phyloP scores from a whole-genome alignment of 2,329 filamentous ascomycete genomes.

The Rhytidhysteron rufulum region DNA sequence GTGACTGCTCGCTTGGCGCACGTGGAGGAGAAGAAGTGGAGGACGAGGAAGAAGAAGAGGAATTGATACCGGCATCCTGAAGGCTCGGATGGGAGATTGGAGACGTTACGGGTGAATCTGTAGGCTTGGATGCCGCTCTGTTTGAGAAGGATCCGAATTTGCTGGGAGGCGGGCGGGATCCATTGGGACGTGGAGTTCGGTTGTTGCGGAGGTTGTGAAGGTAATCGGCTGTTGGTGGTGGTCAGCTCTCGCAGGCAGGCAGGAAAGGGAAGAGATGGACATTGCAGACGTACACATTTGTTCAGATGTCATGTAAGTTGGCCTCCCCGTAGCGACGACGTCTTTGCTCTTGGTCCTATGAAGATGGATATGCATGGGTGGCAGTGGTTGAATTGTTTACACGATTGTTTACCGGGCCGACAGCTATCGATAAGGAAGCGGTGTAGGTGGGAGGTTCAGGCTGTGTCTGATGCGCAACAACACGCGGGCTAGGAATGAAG shows the following conservation, averaged over 20 bases:
- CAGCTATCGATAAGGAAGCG: too few relatives aligned
- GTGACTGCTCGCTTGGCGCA: constrained; percentile 19
- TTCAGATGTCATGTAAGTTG: constrained; percentile 32
- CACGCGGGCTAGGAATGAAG: too few relatives aligned
- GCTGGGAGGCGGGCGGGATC: constrained; percentile 62
- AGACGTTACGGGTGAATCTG: constrained; percentile 22
- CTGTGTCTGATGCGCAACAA: too few relatives aligned
- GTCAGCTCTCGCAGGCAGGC: constrained; percentile 10
- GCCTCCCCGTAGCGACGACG: constrained; percentile 31
- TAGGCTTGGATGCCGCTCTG: constrained; percentile 18
- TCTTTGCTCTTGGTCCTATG: constrained; percentile 34
- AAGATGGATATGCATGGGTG: constrained; percentile 26
- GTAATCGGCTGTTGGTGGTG: constrained; percentile 53
- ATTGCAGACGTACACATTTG: constrained; percentile 38
- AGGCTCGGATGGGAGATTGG: constrained; percentile 20
- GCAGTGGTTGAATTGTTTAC: constrained; percentile 9
- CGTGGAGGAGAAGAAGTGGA: constrained; percentile 9
- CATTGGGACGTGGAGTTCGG: constrained; percentile 64
- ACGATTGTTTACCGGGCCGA: constrained; percentile 9
- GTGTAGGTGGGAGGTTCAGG: too few relatives aligned
- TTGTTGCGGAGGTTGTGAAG: constrained; percentile 67
- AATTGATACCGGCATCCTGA: constrained; percentile 20
- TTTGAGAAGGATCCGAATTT: constrained; percentile 40
- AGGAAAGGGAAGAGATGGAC: constrained; percentile 1
- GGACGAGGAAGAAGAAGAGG: too few relatives aligned